Evolutionary conservation across 257 asterid genomes (phyloP), one percentile per base, ranked within the genome.

Genomic region (Linderniella brevidens): DNA sequence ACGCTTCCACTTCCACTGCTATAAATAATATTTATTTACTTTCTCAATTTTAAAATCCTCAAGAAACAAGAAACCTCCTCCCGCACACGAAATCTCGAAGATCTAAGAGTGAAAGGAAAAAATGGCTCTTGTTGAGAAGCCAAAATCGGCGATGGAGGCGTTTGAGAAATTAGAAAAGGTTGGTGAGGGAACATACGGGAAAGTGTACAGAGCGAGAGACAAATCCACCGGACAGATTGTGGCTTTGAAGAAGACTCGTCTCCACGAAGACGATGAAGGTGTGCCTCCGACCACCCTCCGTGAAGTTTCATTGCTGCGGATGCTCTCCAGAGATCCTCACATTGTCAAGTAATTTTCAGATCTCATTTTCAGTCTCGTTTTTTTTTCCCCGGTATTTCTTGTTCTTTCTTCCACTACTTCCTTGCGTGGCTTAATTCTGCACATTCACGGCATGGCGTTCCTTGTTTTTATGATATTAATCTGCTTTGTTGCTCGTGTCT

Each of bases 251-350:
- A 88, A 88, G 51, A 88, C 98, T 1, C 92, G 96, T 48, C 98
- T 88, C 48, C 87, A 72, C 12, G 98, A 88, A 58, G 96, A 88
- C 55, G 94, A 88, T 46, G 96, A 88, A 69, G 98, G 98, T 12
- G 98, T 88, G 14, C 98, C 98, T 0, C 92, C 96, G 17, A 88
- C 98, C 37, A 85, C 98, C 46, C 98, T 88, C 38, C 94, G 95
- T 17, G 95, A 88, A 77, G 81, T 87, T 52, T 87, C 97, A 4
- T 32, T 87, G 52, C 73, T 87, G 49, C 65, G 95, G 9, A 87
- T 87, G 97, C 93, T 87, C 60, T 83, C 97, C 14, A 45, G 95
- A 51, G 95, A 84, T 35, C 79, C 92, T 17, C 86, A 87, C 50
- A 65, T 87, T 17, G 93, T 87, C 73, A 75, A 63, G 97, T 83